Base-by-base conservation (phyloP, 202 grass and related monocot species). In the Bolboschoenoplectus hybrid region DNA sequence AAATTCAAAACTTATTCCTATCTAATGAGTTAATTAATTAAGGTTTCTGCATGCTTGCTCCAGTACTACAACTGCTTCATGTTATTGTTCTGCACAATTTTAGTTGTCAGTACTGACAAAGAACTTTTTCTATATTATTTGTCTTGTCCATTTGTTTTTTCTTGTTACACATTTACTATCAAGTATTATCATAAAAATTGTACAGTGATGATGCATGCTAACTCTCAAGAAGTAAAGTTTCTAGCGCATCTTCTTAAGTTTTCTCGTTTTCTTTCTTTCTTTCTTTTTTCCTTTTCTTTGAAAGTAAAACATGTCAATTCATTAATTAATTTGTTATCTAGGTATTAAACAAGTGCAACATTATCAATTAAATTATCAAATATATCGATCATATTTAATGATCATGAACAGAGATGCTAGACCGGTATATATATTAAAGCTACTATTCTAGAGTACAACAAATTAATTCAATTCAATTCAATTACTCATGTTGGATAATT, bases 261-360 rank as follows among this genome's bases (percentile, higher is more conserved):
- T 50, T 26, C 47, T 32, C 44, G 20, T 49, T 11, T 74, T 41
- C 0, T 67, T 67, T 9, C n/a, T 58, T 73, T 47, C 7, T 69
- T 44, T 1, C 11, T 46, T 47, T 47, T 74, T 32, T 32, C 7
- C 50, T 74, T 12, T 34, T 4, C 7, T 32, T 53, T 13, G 17
- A 76, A 76, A 56, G 40, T 16, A 78, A 40, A 78, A 6, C 12
- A 17, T 57, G 26, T 19, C 8, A n/a, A 80, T 80, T 80, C 34
- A 35, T 58, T 40, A 11, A 32, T 26, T 26, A 58, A 58, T 17
- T 57, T 78, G 5, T 32, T 38, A 77, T 4, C 5, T 35, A 53
- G 47, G 20, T 17, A 56, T 57, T 57, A 78, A 56, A 39, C 7
- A 9, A 4, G 38, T 41, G 36, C 38, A 68, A 43, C 66, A 43